phyloP scores from a whole-genome alignment of 2,329 filamentous ascomycete genomes.

The Akanthomyces lecanii region DNA sequence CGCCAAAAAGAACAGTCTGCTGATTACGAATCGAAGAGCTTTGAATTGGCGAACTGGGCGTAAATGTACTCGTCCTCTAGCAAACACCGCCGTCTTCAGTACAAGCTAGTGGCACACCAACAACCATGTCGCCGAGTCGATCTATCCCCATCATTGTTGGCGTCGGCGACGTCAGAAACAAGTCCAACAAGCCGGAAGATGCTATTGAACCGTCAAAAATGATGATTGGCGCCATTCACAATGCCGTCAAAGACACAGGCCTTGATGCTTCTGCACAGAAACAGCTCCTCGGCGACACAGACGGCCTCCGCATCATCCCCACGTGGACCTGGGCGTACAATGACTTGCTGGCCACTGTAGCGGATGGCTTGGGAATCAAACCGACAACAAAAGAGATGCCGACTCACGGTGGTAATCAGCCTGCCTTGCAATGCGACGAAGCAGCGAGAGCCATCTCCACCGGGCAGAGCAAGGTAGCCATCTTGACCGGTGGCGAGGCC shows the following conservation, averaged over 20 bases:
- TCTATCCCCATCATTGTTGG: constrained; percentile 54
- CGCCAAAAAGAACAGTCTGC: neutral
- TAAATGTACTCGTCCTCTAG: neutral
- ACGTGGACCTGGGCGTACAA: constrained; percentile 65
- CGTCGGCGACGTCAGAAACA: constrained; percentile 59
- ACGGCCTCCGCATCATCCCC: constrained; percentile 56
- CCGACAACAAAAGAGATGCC: constrained; percentile 47
- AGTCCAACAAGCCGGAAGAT: constrained; percentile 40
- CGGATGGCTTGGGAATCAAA: constrained; percentile 43
- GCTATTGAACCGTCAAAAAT: constrained; percentile 56
- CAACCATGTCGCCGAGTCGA: constrained; percentile 8
- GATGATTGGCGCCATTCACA: constrained; percentile 52
- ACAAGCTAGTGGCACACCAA: neutral
- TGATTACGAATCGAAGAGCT: neutral
- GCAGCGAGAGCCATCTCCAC: constrained; percentile 53
- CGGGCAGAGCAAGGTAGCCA: constrained; percentile 50
- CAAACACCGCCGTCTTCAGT: neutral
- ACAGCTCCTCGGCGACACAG: constrained; percentile 43
- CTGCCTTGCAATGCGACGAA: constrained; percentile 58
- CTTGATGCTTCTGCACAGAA: constrained; percentile 19
- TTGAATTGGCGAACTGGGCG: neutral
- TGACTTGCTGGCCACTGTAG: constrained; percentile 52
- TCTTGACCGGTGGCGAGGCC: constrained; percentile 62
- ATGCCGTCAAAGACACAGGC: constrained; percentile 47
- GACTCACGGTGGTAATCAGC: constrained; percentile 61